Base-by-base conservation (phyloP, 768 basidiomycete species). In the Termitomyces sp. region DNA sequence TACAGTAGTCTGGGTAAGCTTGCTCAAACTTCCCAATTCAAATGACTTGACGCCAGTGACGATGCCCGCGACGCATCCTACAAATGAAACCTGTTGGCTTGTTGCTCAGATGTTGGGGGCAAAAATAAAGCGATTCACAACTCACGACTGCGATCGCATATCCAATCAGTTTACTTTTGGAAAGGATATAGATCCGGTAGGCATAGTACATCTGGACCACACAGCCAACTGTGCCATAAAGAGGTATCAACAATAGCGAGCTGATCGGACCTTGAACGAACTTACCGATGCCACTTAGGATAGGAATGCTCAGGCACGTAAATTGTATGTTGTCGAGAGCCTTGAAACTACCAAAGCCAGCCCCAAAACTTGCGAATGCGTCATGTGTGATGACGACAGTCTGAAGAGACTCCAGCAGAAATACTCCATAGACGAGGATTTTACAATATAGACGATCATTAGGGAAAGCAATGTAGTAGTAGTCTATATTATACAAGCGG, bases 391-490 rank as follows among this genome's bases (percentile, higher is more conserved):
- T 60, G 20, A 70, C 33, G 9, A 66, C 46, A 0, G 71, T 70
- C 56, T 73, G 72, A 27, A 67, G 59, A 8, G 63, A 66, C 50
- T 75, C 73, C 20, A 72, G 11, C 4, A 63, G n/a, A 49, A 64
- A 73, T 9, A 73, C 66, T 20, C 63, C 61, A 37, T 68, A 69
- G 22, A 75, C 68, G 4, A 71, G 60, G 30, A 55, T 57, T 63
- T 70, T 73, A 31, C 62, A 67, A 36, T 60, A 50, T 18, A 55
- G 30, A 15, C 58, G 54, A 46, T 73, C 73, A 0, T 68, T 65
- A 0, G 72, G 68, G 47, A 73, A 73, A 8, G 71, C 67, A 15
- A 73, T 68, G 47, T 70, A 69, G 47, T 73, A 74, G 30, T 70
- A 65, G 54, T 71, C 73, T 72, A 39, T 45, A 51, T 16, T 37